phyloP scores from a whole-genome alignment of 1,139 yeast genomes.

The Blastobotrys serpentis region DNA sequence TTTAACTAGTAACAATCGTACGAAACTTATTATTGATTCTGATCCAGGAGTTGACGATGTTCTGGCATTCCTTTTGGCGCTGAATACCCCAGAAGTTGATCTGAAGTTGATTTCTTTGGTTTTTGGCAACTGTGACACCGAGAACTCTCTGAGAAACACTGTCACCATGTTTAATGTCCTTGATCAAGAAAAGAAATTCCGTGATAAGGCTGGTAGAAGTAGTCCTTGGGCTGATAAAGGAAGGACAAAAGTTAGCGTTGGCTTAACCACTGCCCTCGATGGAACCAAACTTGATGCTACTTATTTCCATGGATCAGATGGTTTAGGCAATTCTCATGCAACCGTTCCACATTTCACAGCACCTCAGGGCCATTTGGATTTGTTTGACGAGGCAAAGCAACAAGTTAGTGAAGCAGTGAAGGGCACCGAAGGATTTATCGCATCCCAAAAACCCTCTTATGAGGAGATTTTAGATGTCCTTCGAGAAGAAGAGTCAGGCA shows the following conservation, averaged over 20 bases:
- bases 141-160: slow-evolving; percentile 39
- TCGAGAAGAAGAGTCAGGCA: slow-evolving; percentile 35
- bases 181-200: slow-evolving; percentile 32
- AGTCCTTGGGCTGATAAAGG: slow-evolving; percentile 29
- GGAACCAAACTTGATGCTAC: slow-evolving; percentile 40
- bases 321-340: slow-evolving; percentile 42
- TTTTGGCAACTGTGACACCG: slow-evolving; percentile 43
- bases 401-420: slow-evolving; percentile 12
- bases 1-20: slow-evolving; percentile 3
- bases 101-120: slow-evolving; percentile 41
- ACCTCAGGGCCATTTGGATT: slow-evolving; percentile 32
- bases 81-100: slow-evolving; percentile 36
- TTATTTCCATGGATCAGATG: slow-evolving; percentile 44
- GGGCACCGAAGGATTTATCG: slow-evolving; percentile 31
- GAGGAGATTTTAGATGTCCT: slow-evolving; percentile 40
- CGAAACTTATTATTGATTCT: slow-evolving; percentile 39
- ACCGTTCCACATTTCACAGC: slow-evolving; percentile 40
- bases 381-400: slow-evolving; percentile 25
- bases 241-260: slow-evolving; percentile 39
- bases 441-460: slow-evolving; percentile 36
- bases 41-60: slow-evolving; percentile 47
- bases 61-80: slow-evolving; percentile 41
- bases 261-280: slow-evolving; percentile 35
- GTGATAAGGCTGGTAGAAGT: slow-evolving; percentile 25
- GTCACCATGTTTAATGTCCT: slow-evolving; percentile 40